These are phyloP conservation scores for Eucalyptus cloeziana DNA, from an alignment of 345 rosid genomes.

Conservation along the genomic window DNA sequence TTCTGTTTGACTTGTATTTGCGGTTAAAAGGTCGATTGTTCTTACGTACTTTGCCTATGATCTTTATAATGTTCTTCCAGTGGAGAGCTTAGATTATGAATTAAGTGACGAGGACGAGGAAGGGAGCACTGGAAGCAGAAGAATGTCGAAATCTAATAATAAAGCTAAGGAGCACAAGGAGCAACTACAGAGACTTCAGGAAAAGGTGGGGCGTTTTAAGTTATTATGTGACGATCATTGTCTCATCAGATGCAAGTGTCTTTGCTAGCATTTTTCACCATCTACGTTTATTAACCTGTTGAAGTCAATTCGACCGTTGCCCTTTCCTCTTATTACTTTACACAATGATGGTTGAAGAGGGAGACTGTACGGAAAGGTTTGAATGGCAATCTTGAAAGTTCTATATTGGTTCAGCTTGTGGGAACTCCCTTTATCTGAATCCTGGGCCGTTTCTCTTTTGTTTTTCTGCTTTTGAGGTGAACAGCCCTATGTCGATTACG, in stretches of 20 bases:
- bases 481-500: background rate
- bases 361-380: background rate
- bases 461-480: background rate
- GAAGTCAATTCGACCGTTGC: background rate
- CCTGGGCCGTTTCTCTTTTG: background rate
- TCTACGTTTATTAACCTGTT: background rate
- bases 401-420: background rate
- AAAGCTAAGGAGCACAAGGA: constrained; percentile 63
- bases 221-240: background rate
- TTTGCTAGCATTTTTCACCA: background rate
- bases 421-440: background rate
- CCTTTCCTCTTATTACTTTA: background rate
- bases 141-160: constrained; percentile 18
- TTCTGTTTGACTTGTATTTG: background rate
- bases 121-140: background rate
- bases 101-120: constrained; percentile 8
- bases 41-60: background rate
- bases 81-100: constrained; percentile 6
- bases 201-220: constrained; percentile 31
- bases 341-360: background rate
- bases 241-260: background rate
- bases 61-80: background rate
- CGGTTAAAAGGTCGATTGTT: background rate
- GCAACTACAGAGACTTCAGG: constrained; percentile 53
- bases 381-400: background rate